phyloP scores from a whole-genome alignment of 768 basidiomycete genomes.

The Pleurotus citrinopileatus region DNA sequence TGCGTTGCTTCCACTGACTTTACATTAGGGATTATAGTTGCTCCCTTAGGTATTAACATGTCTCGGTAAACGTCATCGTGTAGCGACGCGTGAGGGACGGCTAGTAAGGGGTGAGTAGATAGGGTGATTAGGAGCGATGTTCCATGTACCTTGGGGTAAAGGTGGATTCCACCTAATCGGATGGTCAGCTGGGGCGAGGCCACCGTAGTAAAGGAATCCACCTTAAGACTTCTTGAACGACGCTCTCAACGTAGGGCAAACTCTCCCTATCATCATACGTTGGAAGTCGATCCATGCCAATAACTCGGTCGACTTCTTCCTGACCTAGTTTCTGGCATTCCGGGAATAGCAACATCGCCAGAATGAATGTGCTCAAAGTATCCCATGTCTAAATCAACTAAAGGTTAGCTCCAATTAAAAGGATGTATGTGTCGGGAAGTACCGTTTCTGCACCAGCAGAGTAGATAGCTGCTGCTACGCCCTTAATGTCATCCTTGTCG shows the following conservation, averaged over 20 bases:
- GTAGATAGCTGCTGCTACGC: conserved; percentile 28
- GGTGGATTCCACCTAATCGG: conserved; percentile 16
- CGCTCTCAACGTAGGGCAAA: conserved; percentile 25
- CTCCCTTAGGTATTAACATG: conserved; percentile 33
- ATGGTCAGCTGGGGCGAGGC: neutral
- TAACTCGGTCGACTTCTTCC: conserved; percentile 24
- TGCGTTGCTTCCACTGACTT: conserved; percentile 11
- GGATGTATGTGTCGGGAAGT: neutral
- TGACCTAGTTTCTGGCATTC: conserved; percentile 25
- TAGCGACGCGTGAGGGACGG: conserved; percentile 22
- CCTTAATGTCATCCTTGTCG: conserved; percentile 19
- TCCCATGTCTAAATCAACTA: conserved; percentile 6
- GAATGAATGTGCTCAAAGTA: conserved; percentile 17
- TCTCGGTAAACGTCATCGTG: conserved; percentile 29
- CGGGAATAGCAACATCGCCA: conserved; percentile 27
- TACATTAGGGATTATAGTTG: conserved; percentile 25
- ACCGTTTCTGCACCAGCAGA: conserved; percentile 35
- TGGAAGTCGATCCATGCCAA: conserved; percentile 23
- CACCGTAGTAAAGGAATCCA: neutral
- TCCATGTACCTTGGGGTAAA: conserved; percentile 18
- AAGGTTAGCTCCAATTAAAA: neutral
- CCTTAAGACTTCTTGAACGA: conserved; percentile 20
- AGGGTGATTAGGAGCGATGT: conserved; percentile 13
- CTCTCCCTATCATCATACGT: conserved; percentile 18
- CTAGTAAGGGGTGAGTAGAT: conserved; percentile 15